These are phyloP conservation scores for Pythium biforme DNA, from an alignment of 352 stramenopile genomes.

Conservation along the genomic window DNA sequence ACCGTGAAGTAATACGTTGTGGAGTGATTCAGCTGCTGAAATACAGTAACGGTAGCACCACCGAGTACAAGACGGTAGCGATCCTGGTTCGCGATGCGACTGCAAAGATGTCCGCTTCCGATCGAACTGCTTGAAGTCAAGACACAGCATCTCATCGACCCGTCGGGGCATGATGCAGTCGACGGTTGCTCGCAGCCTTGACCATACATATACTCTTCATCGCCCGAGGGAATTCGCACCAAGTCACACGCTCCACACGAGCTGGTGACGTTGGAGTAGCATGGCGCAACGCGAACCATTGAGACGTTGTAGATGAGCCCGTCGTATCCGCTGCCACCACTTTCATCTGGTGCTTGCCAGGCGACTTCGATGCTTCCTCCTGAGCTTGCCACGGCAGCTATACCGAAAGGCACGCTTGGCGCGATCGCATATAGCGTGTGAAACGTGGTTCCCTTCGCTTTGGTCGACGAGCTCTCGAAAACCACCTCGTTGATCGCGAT, in stretches of 20 bases:
- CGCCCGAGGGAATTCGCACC: slow-evolving; percentile 17
- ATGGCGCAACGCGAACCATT: slow-evolving; percentile 33
- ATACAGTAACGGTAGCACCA: slow-evolving; percentile 37
- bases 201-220: slow-evolving; percentile 30
- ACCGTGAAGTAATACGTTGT: slow-evolving; percentile 56
- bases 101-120: slow-evolving; percentile 29
- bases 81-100: slow-evolving; percentile 6
- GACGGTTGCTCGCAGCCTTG: slow-evolving; percentile 24
- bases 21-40: slow-evolving; percentile 44
- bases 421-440: slow-evolving; percentile 28
- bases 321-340: slow-evolving; percentile 32
- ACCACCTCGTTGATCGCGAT: slow-evolving; percentile 35
- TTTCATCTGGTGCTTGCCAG: slow-evolving; percentile 44
- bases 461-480: slow-evolving; percentile 26
- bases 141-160: slow-evolving; percentile 44
- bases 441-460: slow-evolving; percentile 35
- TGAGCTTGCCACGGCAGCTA: slow-evolving; percentile 31
- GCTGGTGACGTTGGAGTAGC: slow-evolving; percentile 24
- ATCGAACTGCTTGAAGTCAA: slow-evolving; percentile 22
- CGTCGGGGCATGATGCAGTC: slow-evolving; percentile 34
- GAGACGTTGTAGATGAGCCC: slow-evolving; percentile 49
- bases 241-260: slow-evolving; percentile 37
- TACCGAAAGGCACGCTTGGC: slow-evolving; percentile 36
- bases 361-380: slow-evolving; percentile 52
- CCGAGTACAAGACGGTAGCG: slow-evolving; percentile 25